These are phyloP conservation scores for Komagataella pseudopastoris DNA, from an alignment of 805 yeast species.

Conservation along the genomic window DNA sequence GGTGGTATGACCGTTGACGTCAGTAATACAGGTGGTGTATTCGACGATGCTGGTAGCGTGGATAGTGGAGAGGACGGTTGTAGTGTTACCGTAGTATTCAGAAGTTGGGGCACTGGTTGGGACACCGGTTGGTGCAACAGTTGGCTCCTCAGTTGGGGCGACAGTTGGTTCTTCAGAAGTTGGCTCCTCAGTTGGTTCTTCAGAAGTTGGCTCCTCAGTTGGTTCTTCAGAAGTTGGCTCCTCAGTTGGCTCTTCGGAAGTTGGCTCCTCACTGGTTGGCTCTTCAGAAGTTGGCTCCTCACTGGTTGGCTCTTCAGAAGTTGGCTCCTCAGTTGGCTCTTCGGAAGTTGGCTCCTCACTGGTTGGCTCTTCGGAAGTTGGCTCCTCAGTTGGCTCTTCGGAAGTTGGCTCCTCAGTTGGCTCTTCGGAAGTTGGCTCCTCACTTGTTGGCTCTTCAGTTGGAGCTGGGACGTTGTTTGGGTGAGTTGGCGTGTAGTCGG, in stretches of 20 bases:
- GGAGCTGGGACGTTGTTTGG: neutral
- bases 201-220: neutral
- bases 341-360: neutral
- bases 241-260: neutral
- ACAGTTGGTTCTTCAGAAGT: neutral
- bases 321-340: neutral
- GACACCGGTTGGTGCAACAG: too few species aligned
- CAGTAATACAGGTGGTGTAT: constrained; percentile 2
- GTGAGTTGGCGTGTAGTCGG: neutral
- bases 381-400: neutral
- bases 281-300: neutral
- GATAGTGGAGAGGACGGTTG: constrained; percentile 3
- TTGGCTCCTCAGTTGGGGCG: neutral
- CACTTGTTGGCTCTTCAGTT: neutral
- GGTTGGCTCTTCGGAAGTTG: neutral
- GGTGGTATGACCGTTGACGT: constrained; percentile 2
- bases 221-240: neutral
- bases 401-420: neutral
- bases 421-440: neutral
- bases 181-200: neutral
- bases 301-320: neutral
- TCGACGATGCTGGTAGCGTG: neutral
- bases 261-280: neutral
- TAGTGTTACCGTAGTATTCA: neutral
- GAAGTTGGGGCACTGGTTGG: neutral